Percentiles rank a stretch among this genome's conserved stretches.
These are phyloP conservation scores for Ganoderma leucocontextum DNA, from an alignment of 1,284 basidiomycete species.

Conservation along the genomic window DNA sequence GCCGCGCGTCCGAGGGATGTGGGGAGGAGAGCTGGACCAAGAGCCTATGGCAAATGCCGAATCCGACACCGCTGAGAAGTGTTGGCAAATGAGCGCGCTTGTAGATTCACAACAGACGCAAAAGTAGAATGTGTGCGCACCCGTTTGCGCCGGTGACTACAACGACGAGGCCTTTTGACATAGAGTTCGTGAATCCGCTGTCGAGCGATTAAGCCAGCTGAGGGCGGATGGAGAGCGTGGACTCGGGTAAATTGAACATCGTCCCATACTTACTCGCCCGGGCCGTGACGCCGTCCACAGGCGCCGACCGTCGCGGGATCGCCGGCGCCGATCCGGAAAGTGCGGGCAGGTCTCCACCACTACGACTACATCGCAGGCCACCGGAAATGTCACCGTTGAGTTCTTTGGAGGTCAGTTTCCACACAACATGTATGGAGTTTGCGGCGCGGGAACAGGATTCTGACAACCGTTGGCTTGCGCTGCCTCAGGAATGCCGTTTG, in stretches of 20 bases:
- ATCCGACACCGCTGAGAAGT: conserved; percentile 77
- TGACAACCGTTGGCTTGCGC: not conserved
- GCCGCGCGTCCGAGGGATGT: conserved; percentile 57
- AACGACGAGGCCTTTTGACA: conserved; percentile 51
- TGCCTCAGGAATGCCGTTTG: conserved; percentile 41
- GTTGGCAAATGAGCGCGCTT: conserved; percentile 1
- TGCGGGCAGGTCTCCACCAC: too few species aligned
- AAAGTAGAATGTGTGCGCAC: conserved; percentile 45
- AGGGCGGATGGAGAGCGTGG: too few species aligned
- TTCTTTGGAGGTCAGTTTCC: conserved; percentile 33
- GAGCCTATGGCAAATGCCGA: conserved; percentile 85
- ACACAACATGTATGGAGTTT: not conserved
- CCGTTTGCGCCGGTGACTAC: conserved; percentile 78
- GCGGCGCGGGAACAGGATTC: not conserved
- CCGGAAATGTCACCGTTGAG: conserved; percentile 23
- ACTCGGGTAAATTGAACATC: too few species aligned
- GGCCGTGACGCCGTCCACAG: too few species aligned
- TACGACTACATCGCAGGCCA: too few species aligned
- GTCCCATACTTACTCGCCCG: too few species aligned
- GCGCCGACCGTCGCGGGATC: too few species aligned
- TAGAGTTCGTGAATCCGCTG: conserved; percentile 2
- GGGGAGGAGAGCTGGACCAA: conserved; percentile 71
- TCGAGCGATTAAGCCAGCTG: too few species aligned
- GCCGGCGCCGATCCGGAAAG: too few species aligned
- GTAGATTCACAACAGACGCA: not conserved